These are phyloP conservation scores for Schrenkiella parvula DNA, from an alignment of 345 rosid species.

Conservation along the genomic window DNA sequence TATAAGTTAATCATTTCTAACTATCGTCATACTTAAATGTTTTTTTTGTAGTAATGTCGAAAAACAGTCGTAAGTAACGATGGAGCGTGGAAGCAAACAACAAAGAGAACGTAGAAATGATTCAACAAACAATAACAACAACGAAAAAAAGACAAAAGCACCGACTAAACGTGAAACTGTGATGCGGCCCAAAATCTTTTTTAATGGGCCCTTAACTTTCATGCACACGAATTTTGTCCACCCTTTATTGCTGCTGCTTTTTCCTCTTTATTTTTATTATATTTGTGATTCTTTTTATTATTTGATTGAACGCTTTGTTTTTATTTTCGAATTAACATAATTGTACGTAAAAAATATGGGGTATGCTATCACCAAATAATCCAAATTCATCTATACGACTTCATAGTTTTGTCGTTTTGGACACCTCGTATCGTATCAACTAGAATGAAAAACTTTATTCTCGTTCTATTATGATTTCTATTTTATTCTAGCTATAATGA, in stretches of 20 bases:
- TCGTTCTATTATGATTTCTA: too few species aligned
- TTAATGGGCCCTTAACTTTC: not conserved
- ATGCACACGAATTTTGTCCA: constrained; percentile 1
- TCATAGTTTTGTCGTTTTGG: not conserved
- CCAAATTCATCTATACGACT: not conserved
- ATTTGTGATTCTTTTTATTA: not conserved
- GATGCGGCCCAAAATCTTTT: constrained; percentile 10
- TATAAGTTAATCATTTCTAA: too few species aligned
- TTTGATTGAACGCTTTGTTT: not conserved
- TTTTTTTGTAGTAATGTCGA: not conserved
- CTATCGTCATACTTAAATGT: not conserved
- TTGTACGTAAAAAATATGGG: not conserved
- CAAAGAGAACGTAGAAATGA: not conserved
- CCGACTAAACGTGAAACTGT: constrained; percentile 7
- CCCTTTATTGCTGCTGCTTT: not conserved
- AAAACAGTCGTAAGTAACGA: not conserved
- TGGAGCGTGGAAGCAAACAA: not conserved
- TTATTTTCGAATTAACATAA: not conserved
- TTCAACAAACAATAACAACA: not conserved
- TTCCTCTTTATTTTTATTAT: not conserved
- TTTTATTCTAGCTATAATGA: too few species aligned
- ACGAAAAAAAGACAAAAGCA: not conserved
- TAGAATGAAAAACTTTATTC: too few species aligned
- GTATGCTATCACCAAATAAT: not conserved
- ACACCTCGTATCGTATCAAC: not conserved